phyloP scores from a whole-genome alignment of 73 alveolate genomes.

The Paramecium octaurelia region DNA sequence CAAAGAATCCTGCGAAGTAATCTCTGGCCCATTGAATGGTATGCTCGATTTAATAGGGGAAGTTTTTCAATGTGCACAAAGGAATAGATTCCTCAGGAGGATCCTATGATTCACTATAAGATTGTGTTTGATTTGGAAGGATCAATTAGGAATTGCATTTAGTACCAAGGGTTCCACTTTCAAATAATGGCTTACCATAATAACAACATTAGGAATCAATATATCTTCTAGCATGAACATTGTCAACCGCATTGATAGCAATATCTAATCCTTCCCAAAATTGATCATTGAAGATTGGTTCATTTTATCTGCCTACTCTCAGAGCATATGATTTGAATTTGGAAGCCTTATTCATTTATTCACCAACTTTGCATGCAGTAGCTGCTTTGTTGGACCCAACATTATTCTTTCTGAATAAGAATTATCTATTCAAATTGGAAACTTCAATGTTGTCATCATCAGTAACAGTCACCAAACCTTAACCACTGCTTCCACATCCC shows the following conservation, averaged over 20 bases:
- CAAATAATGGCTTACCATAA: slow-evolving; percentile 96
- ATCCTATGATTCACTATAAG: slow-evolving; percentile 92
- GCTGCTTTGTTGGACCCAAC: slow-evolving; percentile 93
- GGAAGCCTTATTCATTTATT: slow-evolving; percentile 82
- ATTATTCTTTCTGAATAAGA: slow-evolving; percentile 93
- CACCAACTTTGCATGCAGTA: slow-evolving; percentile 85
- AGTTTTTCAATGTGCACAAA: slow-evolving; percentile 97
- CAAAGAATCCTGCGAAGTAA: slow-evolving; percentile 90
- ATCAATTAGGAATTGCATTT: slow-evolving; percentile 91
- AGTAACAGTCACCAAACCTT: slow-evolving; percentile 90
- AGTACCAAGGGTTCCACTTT: slow-evolving; percentile 97
- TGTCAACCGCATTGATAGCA: slow-evolving; percentile 98
- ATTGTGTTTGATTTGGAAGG: slow-evolving; percentile 87
- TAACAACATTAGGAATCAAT: slow-evolving; percentile 97
- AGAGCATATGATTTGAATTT: slow-evolving; percentile 76
- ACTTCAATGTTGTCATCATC: slow-evolving; percentile 98
- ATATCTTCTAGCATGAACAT: slow-evolving; percentile 96
- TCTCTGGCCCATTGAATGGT: slow-evolving; percentile 99
- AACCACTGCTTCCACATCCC: slow-evolving; percentile 94
- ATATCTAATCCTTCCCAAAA: slow-evolving; percentile 96
- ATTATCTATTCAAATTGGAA: slow-evolving; percentile 96
- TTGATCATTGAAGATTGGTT: slow-evolving; percentile 91
- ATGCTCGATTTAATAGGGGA: slow-evolving; percentile 99
- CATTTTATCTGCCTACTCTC: slow-evolving; percentile 95
- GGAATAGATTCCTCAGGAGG: slow-evolving; percentile 99